A percentile compares a stretch with the other conserved stretches of the same genome.
These are phyloP conservation scores for Phytophthora tubulina DNA, from an alignment of 352 stramenopile genomes.

Conservation along the genomic window DNA sequence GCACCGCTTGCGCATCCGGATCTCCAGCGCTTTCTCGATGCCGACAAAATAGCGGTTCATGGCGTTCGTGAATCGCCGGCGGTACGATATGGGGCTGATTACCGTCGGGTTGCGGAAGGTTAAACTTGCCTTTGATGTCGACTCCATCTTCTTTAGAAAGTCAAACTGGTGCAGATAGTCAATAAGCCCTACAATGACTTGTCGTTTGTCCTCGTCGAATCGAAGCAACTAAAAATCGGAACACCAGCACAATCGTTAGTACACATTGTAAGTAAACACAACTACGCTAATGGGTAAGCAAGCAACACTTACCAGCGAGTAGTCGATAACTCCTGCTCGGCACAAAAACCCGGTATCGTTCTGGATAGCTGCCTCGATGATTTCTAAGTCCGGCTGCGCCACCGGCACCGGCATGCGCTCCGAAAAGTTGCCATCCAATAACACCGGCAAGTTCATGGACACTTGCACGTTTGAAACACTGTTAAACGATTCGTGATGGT, in stretches of 20 bases:
- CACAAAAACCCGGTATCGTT: conserved; percentile 84
- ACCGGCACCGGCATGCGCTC: conserved; percentile 86
- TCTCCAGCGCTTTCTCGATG: conserved; percentile 79
- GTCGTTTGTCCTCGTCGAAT: conserved; percentile 82
- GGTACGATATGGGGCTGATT: conserved; percentile 85
- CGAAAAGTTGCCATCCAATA: conserved; percentile 84
- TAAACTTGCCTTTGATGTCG: conserved; percentile 85
- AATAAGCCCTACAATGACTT: conserved; percentile 83
- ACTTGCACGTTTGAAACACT: conserved; percentile 60
- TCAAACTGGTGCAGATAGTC: conserved; percentile 92
- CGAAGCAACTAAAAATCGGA: conserved; percentile 61
- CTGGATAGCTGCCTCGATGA: conserved; percentile 76
- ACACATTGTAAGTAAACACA: conserved; percentile 6
- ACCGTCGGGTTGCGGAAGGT: conserved; percentile 88
- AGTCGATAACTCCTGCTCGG: conserved; percentile 84
- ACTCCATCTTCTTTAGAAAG: conserved; percentile 92
- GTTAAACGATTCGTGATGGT: conserved; percentile 48
- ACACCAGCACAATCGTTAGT: conserved; percentile 5
- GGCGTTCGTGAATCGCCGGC: conserved; percentile 82
- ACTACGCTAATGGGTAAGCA: not conserved
- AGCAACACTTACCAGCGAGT: conserved; percentile 73
- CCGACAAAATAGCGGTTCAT: conserved; percentile 87
- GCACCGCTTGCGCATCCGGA: conserved; percentile 69
- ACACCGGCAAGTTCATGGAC: conserved; percentile 67
- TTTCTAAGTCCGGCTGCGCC: conserved; percentile 61